phyloP scores from a whole-genome alignment of 2,329 filamentous ascomycete genomes.

The Mariannaea elegans region DNA sequence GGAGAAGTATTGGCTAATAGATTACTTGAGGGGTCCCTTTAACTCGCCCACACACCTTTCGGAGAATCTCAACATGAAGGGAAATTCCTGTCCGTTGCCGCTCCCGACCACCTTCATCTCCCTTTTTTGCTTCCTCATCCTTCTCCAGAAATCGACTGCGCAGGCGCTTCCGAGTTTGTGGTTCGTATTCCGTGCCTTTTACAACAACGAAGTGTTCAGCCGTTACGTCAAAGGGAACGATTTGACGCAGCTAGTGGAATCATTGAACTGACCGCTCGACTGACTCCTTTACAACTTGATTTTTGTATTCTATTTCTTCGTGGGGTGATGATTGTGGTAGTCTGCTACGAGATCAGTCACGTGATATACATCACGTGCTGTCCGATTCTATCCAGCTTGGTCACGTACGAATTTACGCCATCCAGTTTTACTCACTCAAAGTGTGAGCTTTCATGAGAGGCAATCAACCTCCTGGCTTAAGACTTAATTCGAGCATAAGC shows the following conservation, averaged over 20 bases:
- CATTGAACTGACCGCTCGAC: not conserved
- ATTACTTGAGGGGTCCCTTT: not conserved
- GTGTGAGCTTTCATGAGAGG: too few relatives aligned
- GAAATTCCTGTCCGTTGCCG: constrained; percentile 28
- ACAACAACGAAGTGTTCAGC: not conserved
- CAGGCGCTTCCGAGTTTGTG: constrained; percentile 1
- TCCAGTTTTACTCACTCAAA: too few relatives aligned
- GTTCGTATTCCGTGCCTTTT: not conserved
- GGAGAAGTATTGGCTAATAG: too few relatives aligned
- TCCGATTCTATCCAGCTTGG: too few relatives aligned
- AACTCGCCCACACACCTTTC: constrained; percentile 18
- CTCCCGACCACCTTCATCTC: not conserved
- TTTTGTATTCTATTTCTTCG: constrained; percentile 1
- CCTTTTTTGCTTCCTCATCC: not conserved
- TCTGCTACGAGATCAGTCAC: too few relatives aligned
- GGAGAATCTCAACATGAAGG: constrained; percentile 36
- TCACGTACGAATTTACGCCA: too few relatives aligned
- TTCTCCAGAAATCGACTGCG: not conserved
- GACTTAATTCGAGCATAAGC: too few relatives aligned
- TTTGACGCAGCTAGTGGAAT: not conserved
- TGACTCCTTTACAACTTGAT: not conserved
- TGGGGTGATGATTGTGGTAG: too few relatives aligned
- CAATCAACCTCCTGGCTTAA: too few relatives aligned
- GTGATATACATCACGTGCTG: too few relatives aligned
- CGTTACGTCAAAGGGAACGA: not conserved